Percentiles rank a stretch among this genome's conserved stretches.
phyloP scores from a whole-genome alignment of 306 rosid genomes.

The Rosa lucieae region DNA sequence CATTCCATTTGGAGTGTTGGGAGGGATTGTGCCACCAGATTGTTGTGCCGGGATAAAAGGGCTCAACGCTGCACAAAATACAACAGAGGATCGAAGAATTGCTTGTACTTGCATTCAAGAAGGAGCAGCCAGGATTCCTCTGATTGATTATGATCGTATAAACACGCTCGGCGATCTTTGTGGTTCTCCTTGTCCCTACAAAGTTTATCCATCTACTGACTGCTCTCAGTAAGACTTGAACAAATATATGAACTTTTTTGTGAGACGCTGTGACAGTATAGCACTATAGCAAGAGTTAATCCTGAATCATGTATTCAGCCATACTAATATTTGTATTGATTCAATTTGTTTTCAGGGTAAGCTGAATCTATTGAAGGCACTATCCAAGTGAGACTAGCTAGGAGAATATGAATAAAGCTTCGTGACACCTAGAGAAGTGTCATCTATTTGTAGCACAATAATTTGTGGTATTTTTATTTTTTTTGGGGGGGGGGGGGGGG shows the following conservation, averaged over 20 bases:
- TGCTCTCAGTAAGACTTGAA: conserved; percentile 41
- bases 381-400: neutral
- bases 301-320: neutral
- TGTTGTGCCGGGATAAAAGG: conserved; percentile 60
- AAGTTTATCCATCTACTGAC: conserved; percentile 64
- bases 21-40: conserved; percentile 44
- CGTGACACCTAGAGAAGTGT: neutral
- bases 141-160: conserved; percentile 42
- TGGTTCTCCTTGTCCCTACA: conserved; percentile 49
- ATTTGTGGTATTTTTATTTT: neutral
- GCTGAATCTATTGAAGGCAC: neutral
- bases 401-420: neutral
- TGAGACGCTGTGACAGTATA: neutral
- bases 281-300: neutral
- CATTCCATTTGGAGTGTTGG: conserved; percentile 53
- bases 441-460: neutral
- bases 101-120: conserved; percentile 57
- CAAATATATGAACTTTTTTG: neutral
- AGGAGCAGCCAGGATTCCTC: conserved; percentile 43
- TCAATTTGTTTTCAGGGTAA: conserved; percentile 45
- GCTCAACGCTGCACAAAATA: conserved; percentile 43
- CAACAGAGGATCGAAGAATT: conserved; percentile 36
- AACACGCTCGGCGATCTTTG: conserved; percentile 35
- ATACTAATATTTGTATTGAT: neutral
- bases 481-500: neutral